A percentile compares a stretch with the other conserved stretches of the same genome.
These are phyloP conservation scores for Cytospora paraplurivora DNA, from an alignment of 2,329 filamentous ascomycete genomes.

Conservation along the genomic window DNA sequence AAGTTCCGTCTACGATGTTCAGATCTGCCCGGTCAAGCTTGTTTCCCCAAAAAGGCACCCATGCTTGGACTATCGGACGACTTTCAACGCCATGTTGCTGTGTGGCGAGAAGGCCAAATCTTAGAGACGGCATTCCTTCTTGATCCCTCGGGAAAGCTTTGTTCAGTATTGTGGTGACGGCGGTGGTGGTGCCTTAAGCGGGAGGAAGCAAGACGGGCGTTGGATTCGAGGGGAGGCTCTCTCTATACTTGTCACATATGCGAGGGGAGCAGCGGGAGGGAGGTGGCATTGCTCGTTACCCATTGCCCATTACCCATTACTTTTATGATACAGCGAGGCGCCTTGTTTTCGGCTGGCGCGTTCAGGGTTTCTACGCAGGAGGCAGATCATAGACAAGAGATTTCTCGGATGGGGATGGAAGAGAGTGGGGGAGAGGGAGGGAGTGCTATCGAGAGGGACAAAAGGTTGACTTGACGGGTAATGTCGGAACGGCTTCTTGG, in stretches of 20 bases:
- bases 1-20: background rate
- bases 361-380: background rate
- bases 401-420: conserved; percentile 2
- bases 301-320: background rate
- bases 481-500: background rate
- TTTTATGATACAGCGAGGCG: conserved; percentile 21
- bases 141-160: background rate
- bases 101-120: too few species aligned
- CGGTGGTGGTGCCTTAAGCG: background rate
- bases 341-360: conserved; percentile 11
- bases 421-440: background rate
- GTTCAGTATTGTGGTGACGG: background rate
- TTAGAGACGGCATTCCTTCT: background rate
- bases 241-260: conserved; percentile 3
- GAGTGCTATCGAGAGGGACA: background rate
- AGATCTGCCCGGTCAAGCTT: too few species aligned
- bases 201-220: background rate
- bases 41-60: background rate
- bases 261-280: background rate
- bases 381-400: conserved; percentile 16
- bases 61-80: too few species aligned
- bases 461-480: conserved; percentile 16
- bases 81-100: too few species aligned
- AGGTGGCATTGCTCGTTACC: background rate
- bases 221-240: background rate